Evolutionary conservation across 2,329 filamentous ascomycete species (phyloP).

Genomic region (Sporothrix brasiliensis): DNA sequence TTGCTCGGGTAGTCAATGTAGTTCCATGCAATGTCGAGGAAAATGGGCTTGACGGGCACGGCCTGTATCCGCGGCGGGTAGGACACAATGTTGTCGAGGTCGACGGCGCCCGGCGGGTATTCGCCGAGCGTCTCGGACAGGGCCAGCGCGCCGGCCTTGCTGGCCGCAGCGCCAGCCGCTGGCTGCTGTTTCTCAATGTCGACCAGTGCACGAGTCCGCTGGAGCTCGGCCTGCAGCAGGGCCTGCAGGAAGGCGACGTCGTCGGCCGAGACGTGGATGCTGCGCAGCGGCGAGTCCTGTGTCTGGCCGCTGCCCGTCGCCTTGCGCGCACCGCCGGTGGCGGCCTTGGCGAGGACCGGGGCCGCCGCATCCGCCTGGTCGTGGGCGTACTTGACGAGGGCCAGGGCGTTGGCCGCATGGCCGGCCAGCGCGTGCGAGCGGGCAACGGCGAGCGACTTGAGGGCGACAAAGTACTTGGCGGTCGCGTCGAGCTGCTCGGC

Average conservation of each 20-base stretch:
- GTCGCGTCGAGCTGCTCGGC: constrained; percentile 77
- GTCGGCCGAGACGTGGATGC: constrained; percentile 65
- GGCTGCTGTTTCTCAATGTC: constrained; percentile 71
- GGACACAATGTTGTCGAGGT: constrained; percentile 78
- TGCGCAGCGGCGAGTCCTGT: constrained; percentile 56
- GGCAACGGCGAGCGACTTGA: constrained; percentile 79
- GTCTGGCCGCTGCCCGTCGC: no score
- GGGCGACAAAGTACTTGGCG: constrained; percentile 77
- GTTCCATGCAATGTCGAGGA: constrained; percentile 96
- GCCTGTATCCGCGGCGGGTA: constrained; percentile 83
- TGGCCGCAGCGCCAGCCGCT: constrained; percentile 33
- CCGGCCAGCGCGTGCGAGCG: constrained; percentile 78
- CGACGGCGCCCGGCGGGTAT: constrained; percentile 69
- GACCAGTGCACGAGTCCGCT: constrained; percentile 81
- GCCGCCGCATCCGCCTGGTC: constrained; percentile 61
- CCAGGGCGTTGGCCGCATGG: constrained; percentile 77
- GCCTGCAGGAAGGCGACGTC: constrained; percentile 62
- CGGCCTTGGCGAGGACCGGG: constrained; percentile 49
- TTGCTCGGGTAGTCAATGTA: constrained; percentile 89
- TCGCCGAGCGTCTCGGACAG: constrained; percentile 74
- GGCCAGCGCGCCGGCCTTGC: constrained; percentile 43
- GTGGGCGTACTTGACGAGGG: constrained; percentile 74
- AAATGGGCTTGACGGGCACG: constrained; percentile 90
- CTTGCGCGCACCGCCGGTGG: constrained; percentile 31
- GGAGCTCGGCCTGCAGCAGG: constrained; percentile 70